Evolutionary conservation across 116 monocot species (phyloP).

Genomic region (Iris pallida): DNA sequence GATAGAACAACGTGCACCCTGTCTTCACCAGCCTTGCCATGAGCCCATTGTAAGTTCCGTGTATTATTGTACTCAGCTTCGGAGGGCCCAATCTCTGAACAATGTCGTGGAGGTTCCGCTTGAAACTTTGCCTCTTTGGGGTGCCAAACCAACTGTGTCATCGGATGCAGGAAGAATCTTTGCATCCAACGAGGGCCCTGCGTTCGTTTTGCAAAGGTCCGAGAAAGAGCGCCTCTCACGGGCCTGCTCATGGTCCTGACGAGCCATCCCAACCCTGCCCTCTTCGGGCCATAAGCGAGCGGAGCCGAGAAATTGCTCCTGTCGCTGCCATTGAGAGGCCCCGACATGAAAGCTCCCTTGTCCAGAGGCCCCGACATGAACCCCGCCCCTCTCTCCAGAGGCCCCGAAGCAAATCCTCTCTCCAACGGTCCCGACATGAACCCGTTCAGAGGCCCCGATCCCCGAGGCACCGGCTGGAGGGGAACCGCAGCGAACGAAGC

Average conservation of each 20-base stretch:
- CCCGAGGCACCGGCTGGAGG: conserved; percentile 90
- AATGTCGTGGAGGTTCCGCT: conserved; percentile 24
- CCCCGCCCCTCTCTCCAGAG: conserved; percentile 60
- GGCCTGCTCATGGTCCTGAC: conserved; percentile 70
- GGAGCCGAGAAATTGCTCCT: conserved; percentile 85
- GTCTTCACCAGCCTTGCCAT: conserved; percentile 99
- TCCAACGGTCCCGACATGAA: conserved; percentile 98
- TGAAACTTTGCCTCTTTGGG: conserved; percentile 46
- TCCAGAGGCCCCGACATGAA: conserved; percentile 74
- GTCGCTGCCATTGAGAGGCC: conserved; percentile 56
- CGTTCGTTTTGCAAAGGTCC: conserved; percentile 36
- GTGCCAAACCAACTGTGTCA: conserved; percentile 53
- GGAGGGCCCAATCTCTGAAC: conserved; percentile 46
- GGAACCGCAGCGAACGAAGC: conserved; percentile 90
- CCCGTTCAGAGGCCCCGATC: conserved; percentile 74
- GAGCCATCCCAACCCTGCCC: conserved; percentile 39
- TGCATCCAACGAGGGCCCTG: conserved; percentile 53
- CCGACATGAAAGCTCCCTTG: conserved; percentile 68
- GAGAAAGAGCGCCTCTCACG: conserved; percentile 60
- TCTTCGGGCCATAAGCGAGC: conserved; percentile 44
- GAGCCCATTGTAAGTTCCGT: conserved; percentile 92
- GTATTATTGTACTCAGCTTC: conserved; percentile 64
- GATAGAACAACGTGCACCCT: conserved; percentile 96
- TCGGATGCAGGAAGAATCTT: conserved; percentile 54
- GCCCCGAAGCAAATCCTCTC: conserved; percentile 83